These are phyloP conservation scores for Juglanconis oblonga DNA, from an alignment of 2,329 filamentous ascomycete genomes.

Conservation along the genomic window DNA sequence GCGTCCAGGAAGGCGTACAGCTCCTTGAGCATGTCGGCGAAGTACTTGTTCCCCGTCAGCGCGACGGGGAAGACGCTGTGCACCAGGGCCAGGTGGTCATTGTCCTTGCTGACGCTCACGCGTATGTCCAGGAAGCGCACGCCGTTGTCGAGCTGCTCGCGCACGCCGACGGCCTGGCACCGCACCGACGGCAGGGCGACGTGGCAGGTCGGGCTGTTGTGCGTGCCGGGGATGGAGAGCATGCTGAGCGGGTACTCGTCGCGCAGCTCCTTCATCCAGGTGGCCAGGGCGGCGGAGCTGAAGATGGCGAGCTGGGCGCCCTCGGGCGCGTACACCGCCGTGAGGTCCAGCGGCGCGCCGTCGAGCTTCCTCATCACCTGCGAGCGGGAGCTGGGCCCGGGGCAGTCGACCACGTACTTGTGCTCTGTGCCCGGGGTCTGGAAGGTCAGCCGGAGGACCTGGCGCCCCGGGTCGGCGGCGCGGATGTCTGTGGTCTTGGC, in stretches of 20 bases:
- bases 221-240: conserved; percentile 89
- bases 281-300: conserved; percentile 64
- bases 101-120: conserved; percentile 53
- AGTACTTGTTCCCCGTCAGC: conserved; percentile 75
- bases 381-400: conserved; percentile 58
- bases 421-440: conserved; percentile 52
- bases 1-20: conserved; percentile 72
- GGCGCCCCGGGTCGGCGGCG: conserved; percentile 53
- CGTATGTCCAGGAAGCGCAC: conserved; percentile 94
- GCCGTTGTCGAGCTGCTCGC: conserved; percentile 80
- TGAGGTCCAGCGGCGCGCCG: conserved; percentile 48
- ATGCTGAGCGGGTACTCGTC: conserved; percentile 72
- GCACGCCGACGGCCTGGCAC: conserved; percentile 78
- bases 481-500: conserved; percentile 61
- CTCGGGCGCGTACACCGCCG: conserved; percentile 61
- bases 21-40: conserved; percentile 68
- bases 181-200: conserved; percentile 86
- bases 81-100: conserved; percentile 74
- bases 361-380: conserved; percentile 21
- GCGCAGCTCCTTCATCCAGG: conserved; percentile 79
- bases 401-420: conserved; percentile 70
- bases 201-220: conserved; percentile 88
- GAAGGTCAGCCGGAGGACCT: conserved; percentile 74
- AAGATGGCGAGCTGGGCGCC: conserved; percentile 61
- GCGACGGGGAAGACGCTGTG: conserved; percentile 89